phyloP scores from a whole-genome alignment of 257 asterid genomes.

The Gynochthodes officinalis region DNA sequence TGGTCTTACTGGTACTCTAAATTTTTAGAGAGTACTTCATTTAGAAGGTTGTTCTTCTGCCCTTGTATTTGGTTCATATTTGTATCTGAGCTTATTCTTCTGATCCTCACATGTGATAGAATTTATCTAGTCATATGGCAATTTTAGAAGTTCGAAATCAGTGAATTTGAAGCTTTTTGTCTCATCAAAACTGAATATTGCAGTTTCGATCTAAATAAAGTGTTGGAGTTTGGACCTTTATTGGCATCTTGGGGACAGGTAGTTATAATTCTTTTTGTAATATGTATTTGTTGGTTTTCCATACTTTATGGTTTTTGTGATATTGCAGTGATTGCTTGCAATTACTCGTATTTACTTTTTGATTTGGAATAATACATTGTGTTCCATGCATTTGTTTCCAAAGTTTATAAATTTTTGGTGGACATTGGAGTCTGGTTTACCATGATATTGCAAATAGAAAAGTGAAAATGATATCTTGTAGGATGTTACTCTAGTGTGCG shows the following conservation, averaged over 20 bases:
- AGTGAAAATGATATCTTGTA: no score
- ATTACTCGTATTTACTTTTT: neutral
- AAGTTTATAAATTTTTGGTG: neutral
- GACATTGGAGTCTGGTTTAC: neutral
- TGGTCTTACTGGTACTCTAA: constrained; percentile 47
- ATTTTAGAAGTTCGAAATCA: neutral
- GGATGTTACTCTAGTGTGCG: neutral
- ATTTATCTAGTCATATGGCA: neutral
- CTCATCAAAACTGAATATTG: constrained; percentile 22
- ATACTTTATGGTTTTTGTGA: neutral
- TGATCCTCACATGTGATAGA: constrained; percentile 13
- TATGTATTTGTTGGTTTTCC: neutral
- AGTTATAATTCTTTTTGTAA: constrained; percentile 21
- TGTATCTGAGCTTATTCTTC: neutral
- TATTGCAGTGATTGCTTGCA: neutral
- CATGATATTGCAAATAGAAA: neutral
- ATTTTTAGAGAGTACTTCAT: constrained; percentile 55
- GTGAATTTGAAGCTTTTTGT: neutral
- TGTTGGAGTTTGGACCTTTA: constrained; percentile 95
- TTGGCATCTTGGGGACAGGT: constrained; percentile 99
- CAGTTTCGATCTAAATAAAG: constrained; percentile 96
- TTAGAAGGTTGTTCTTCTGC: constrained; percentile 61
- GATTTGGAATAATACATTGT: neutral
- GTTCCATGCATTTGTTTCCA: constrained; percentile 1
- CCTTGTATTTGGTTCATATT: constrained; percentile 1